These are phyloP conservation scores for Haematococcus lacustris DNA, from an alignment of 139 green algal species.

Conservation along the genomic window DNA sequence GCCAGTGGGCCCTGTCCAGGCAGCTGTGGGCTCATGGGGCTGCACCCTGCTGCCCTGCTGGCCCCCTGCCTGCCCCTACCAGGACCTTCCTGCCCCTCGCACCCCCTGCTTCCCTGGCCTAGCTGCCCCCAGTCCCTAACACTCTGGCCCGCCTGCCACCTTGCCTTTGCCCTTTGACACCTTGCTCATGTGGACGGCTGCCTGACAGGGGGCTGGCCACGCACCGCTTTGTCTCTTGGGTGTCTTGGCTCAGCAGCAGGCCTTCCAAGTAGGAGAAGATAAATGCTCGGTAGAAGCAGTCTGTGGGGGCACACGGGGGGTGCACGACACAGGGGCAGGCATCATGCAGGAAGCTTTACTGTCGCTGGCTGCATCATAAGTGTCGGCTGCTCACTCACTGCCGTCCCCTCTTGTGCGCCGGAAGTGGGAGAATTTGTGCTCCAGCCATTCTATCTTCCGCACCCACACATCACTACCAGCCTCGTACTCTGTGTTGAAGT, in stretches of 20 bases:
- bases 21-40: no score
- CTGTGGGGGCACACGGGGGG: no score
- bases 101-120: not conserved
- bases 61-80: no score
- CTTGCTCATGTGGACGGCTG: no score
- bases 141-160: not conserved
- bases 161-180: not conserved
- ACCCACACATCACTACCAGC: conserved; percentile 61
- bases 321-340: no score
- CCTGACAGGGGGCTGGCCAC: no score
- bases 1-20: no score
- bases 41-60: no score
- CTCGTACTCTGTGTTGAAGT: conserved; percentile 50
- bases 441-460: conserved; percentile 59
- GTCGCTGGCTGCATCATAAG: no score
- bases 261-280: conserved; percentile 73
- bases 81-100: not conserved
- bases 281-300: conserved; percentile 76
- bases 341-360: no score
- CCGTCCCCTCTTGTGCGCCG: conserved; percentile 48
- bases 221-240: conserved; percentile 52
- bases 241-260: conserved; percentile 41
- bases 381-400: no score
- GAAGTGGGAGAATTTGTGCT: not conserved
- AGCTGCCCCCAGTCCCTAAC: not conserved